These are phyloP conservation scores for Aspergillus novoparasiticus DNA, from an alignment of 2,329 filamentous ascomycete species.

Conservation along the genomic window DNA sequence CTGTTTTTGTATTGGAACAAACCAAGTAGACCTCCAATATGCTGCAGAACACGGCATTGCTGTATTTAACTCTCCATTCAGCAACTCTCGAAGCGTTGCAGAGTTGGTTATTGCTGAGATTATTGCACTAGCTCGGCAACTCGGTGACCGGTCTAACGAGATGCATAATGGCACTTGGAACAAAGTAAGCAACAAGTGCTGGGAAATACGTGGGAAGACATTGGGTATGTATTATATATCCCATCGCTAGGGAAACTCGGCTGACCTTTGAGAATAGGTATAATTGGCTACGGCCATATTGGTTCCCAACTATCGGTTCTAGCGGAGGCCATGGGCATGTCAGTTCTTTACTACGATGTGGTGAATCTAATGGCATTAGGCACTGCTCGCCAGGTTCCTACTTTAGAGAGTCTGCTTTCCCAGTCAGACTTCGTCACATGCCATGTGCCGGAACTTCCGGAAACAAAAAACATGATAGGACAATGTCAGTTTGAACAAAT, in stretches of 20 bases:
- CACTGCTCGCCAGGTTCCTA: constrained; percentile 79
- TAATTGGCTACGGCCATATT: constrained; percentile 97
- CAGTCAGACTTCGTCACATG: constrained; percentile 90
- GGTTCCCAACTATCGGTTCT: constrained; percentile 93
- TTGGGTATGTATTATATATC: constrained; percentile 59
- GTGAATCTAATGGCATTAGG: constrained; percentile 93
- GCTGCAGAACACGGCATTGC: constrained; percentile 68
- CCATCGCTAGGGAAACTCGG: neutral
- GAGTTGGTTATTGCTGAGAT: constrained; percentile 95
- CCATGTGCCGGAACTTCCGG: constrained; percentile 89
- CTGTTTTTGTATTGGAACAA: constrained; percentile 99
- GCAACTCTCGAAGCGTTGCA: constrained; percentile 94
- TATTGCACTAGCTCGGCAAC: constrained; percentile 85
- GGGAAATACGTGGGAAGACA: constrained; percentile 98
- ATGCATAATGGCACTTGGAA: constrained; percentile 96
- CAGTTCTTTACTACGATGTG: constrained; percentile 95
- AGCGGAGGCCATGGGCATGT: constrained; percentile 97
- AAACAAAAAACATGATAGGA: constrained; percentile 94
- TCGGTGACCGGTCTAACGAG: constrained; percentile 90
- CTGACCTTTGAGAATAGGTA: constrained; percentile 56
- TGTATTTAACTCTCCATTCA: constrained; percentile 98
- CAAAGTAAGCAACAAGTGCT: constrained; percentile 94
- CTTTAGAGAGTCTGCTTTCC: constrained; percentile 73
- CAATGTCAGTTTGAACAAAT: constrained; percentile 77
- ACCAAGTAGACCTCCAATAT: constrained; percentile 49